Evolutionary conservation across 2,329 filamentous ascomycete genomes (phyloP).

Genomic region (Madurella mycetomatis): DNA sequence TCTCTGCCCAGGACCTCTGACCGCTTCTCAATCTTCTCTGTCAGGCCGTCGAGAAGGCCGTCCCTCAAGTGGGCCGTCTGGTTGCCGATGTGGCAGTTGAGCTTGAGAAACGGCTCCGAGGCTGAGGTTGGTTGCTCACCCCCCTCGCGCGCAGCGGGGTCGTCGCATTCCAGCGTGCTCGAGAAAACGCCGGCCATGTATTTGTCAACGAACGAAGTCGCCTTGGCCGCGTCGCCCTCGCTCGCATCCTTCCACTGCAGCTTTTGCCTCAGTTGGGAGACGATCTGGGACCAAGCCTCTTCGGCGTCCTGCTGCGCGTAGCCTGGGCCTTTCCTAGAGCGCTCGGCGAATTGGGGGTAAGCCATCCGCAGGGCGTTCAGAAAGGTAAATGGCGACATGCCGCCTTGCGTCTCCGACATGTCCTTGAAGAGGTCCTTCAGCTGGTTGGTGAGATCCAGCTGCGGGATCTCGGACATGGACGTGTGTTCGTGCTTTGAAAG

Average conservation of each 20-base stretch:
- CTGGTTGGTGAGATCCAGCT: conserved; percentile 69
- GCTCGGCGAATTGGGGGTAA: conserved; percentile 92
- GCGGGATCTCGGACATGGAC: conserved; percentile 37
- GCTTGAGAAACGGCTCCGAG: conserved; percentile 78
- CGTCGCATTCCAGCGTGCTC: conserved; percentile 76
- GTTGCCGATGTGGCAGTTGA: conserved; percentile 90
- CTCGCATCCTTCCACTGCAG: conserved; percentile 59
- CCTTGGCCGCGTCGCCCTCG: conserved; percentile 41
- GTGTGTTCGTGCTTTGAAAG: conserved; percentile 61
- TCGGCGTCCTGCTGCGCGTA: conserved; percentile 99
- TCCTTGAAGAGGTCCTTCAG: conserved; percentile 80
- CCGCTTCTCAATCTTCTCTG: conserved; percentile 86
- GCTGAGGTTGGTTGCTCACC: conserved; percentile 66
- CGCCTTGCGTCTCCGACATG: conserved; percentile 84
- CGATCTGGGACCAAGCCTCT: conserved; percentile 95
- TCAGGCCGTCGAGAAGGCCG: conserved; percentile 75
- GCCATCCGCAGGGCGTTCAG: conserved; percentile 71
- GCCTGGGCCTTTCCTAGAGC: conserved; percentile 72
- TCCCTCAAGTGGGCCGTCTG: conserved; percentile 87
- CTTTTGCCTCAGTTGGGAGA: conserved; percentile 76
- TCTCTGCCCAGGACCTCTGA: conserved; percentile 74
- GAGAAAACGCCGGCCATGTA: conserved; percentile 84
- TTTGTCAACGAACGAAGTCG: conserved; percentile 73
- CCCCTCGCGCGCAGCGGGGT: conserved; percentile 67
- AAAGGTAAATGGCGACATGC: conserved; percentile 80